These are phyloP conservation scores for Fomitopsis betulina DNA, from an alignment of 1,284 basidiomycete species.

Conservation along the genomic window DNA sequence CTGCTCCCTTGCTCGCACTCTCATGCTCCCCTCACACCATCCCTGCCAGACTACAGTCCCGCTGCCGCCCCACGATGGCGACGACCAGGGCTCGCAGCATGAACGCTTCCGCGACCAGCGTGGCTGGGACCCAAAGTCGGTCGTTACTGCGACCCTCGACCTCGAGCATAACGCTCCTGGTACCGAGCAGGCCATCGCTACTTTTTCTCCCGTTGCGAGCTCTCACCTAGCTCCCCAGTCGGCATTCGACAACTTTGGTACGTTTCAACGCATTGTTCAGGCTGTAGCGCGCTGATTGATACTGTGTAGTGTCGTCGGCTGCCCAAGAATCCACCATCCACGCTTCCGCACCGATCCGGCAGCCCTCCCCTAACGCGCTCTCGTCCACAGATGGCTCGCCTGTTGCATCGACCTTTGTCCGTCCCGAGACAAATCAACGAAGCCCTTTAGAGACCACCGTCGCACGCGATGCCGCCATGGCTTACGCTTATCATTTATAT, in stretches of 20 bases:
- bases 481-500: slow-evolving; percentile 25
- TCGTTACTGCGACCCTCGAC: slow-evolving; percentile 6
- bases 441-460: slow-evolving; percentile 14
- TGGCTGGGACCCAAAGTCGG: slow-evolving; percentile 5
- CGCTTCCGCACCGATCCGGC: neutral
- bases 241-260: neutral
- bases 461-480: slow-evolving; percentile 22
- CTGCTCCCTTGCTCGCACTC: neutral
- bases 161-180: neutral
- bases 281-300: neutral
- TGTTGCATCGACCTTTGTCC: neutral
- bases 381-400: neutral
- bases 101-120: neutral
- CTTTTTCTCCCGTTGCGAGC: neutral
- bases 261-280: neutral
- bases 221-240: neutral
- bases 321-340: no score
- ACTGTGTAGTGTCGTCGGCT: neutral
- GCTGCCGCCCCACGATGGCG: neutral
- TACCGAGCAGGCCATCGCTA: neutral
- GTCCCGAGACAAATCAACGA: neutral
- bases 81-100: neutral
- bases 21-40: neutral
- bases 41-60: neutral
- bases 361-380: neutral